Evolutionary conservation across 2,329 filamentous ascomycete genomes (phyloP).

Genomic region (Verticillium dahliae): DNA sequence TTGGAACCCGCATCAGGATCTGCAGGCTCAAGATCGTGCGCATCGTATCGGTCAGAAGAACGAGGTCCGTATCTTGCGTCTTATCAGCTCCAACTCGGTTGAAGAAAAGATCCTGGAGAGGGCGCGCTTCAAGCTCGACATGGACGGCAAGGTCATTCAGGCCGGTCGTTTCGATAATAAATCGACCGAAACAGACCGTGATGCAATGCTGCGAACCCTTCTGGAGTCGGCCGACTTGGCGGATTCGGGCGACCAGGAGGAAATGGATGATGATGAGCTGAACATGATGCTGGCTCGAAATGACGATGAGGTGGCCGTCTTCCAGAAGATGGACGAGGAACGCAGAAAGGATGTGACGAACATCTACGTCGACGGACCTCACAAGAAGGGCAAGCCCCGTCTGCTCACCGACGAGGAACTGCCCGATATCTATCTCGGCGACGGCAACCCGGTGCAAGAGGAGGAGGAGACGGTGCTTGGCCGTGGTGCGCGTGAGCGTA

Average conservation of each 20-base stretch:
- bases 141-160: slow-evolving; percentile 99
- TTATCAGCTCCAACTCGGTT: slow-evolving; percentile 95
- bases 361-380: slow-evolving; percentile 61
- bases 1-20: slow-evolving; percentile 99
- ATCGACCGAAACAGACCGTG: slow-evolving; percentile 95
- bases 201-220: slow-evolving; percentile 90
- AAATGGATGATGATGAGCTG: slow-evolving; percentile 97
- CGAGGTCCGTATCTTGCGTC: slow-evolving; percentile 89
- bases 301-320: slow-evolving; percentile 69
- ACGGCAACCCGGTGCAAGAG: slow-evolving; percentile 74
- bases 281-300: slow-evolving; percentile 90
- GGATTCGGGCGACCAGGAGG: slow-evolving; percentile 71
- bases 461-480: slow-evolving; percentile 71
- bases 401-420: slow-evolving; percentile 83
- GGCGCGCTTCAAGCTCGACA: slow-evolving; percentile 95
- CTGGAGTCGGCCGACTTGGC: slow-evolving; percentile 75
- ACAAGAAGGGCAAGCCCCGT: slow-evolving; percentile 62
- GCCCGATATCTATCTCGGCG: slow-evolving; percentile 87
- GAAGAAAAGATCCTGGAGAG: slow-evolving; percentile 98
- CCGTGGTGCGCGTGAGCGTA: slow-evolving; percentile 90
- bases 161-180: slow-evolving; percentile 99
- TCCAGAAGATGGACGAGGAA: slow-evolving; percentile 79
- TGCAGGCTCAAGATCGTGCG: slow-evolving; percentile 98
- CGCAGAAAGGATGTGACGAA: slow-evolving; percentile 48
- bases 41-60: slow-evolving; percentile 99